These are phyloP conservation scores for Heteromeles arbutifolia DNA, from an alignment of 306 rosid species.

Conservation along the genomic window DNA sequence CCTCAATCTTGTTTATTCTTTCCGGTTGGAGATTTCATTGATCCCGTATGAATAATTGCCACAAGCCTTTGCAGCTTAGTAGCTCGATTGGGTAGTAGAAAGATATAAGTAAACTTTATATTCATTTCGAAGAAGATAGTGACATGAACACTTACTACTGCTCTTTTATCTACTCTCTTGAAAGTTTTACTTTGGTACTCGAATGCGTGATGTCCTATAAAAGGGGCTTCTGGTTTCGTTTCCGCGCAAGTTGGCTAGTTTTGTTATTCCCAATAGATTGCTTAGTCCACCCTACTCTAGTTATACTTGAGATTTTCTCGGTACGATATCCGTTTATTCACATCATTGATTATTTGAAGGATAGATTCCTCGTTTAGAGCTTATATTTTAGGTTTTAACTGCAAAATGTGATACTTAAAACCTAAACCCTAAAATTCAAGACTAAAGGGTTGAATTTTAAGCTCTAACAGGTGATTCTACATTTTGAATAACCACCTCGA, in stretches of 20 bases:
- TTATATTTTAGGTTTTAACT: no score
- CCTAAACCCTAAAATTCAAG: neutral
- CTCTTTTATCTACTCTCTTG: neutral
- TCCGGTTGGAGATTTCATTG: neutral
- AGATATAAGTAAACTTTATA: neutral
- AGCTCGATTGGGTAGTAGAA: neutral
- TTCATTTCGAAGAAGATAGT: neutral
- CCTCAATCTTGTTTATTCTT: neutral
- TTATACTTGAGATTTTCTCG: no score
- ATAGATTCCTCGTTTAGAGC: no score
- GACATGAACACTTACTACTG: neutral
- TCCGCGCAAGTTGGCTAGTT: neutral
- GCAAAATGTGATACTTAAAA: no score
- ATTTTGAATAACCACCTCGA: rapidly evolving
- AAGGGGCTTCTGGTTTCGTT: neutral
- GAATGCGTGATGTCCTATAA: neutral
- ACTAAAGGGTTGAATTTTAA: no score
- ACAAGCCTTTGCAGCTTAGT: neutral
- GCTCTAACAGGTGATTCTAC: no score
- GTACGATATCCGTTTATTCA: no score
- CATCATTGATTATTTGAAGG: no score
- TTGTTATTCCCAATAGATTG: neutral
- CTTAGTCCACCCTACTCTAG: neutral
- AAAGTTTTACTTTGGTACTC: neutral
- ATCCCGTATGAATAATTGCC: constrained; percentile 13